Conservation (phyloP, 169 alveolate genomes). For the Plasmodium vivax region DNA sequence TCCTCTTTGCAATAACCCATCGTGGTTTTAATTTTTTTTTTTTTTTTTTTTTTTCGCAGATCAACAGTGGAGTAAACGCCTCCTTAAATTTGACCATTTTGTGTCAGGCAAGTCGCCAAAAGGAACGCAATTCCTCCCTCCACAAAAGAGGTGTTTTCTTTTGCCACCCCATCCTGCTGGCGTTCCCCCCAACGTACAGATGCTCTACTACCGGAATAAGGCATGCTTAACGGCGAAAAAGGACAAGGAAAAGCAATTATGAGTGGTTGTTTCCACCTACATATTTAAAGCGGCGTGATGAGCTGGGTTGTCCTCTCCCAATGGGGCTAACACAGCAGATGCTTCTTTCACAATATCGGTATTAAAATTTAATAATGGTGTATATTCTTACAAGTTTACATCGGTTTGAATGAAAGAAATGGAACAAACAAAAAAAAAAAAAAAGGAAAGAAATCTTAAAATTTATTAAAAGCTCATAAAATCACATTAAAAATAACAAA, state of each 20-base stretch:
- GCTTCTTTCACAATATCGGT: not conserved
- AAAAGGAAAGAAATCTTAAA: not conserved
- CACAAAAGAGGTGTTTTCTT: not conserved
- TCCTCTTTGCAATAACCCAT: not conserved
- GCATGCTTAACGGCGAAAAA: conserved; percentile 7
- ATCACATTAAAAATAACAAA: not conserved
- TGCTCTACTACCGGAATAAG: conserved; percentile 41
- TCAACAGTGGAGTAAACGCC: conserved; percentile 17
- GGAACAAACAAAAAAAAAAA: not conserved
- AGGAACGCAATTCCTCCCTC: not conserved
- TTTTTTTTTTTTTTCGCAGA: conserved; percentile 28
- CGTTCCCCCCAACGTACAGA: not conserved
- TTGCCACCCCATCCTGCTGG: not conserved
- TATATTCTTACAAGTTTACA: not conserved
- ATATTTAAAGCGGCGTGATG: no score
- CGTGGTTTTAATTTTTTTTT: not conserved
- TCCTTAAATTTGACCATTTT: conserved; percentile 31
- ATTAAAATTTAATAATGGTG: not conserved
- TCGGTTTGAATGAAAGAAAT: not conserved
- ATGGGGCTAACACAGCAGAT: not conserved
- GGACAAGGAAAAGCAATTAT: conserved; percentile 11
- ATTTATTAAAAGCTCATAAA: not conserved
- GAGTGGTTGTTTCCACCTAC: not conserved
- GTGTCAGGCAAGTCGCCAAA: conserved; percentile 18
- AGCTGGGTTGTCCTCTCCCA: not conserved